These are phyloP conservation scores for Cercophora sp. DNA, from an alignment of 495 filamentous ascomycete species.

Conservation along the genomic window DNA sequence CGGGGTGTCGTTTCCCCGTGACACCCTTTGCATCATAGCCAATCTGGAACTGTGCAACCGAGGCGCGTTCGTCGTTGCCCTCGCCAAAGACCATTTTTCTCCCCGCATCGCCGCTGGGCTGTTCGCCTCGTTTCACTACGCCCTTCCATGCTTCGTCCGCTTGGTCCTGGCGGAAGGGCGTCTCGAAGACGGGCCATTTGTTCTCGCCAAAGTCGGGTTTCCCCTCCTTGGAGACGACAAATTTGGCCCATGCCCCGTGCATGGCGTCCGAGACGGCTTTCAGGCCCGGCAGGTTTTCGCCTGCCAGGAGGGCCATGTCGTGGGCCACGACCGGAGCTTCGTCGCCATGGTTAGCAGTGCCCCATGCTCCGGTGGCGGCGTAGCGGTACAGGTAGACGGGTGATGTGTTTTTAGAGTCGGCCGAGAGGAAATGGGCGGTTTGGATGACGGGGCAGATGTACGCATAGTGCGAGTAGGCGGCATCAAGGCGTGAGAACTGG, in stretches of 20 bases:
- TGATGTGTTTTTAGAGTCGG: constrained; percentile 8
- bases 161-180: constrained; percentile 16
- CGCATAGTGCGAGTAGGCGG: constrained; percentile 62
- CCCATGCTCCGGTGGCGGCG: constrained; percentile 46
- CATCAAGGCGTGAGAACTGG: constrained; percentile 58
- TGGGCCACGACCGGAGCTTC: constrained; percentile 55
- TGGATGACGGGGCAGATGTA: constrained; percentile 64
- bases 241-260: constrained; percentile 54
- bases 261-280: constrained; percentile 48
- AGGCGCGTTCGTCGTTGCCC: constrained; percentile 54
- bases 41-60: background rate
- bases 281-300: constrained; percentile 37
- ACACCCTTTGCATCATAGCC: constrained; percentile 8
- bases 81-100: constrained; percentile 54
- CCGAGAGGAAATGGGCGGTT: constrained; percentile 50
- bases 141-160: constrained; percentile 24
- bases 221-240: constrained; percentile 42
- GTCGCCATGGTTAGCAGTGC: constrained; percentile 57
- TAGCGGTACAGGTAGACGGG: constrained; percentile 57
- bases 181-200: constrained; percentile 29
- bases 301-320: constrained; percentile 37
- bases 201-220: constrained; percentile 41
- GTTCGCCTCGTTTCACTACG: background rate
- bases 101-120: constrained; percentile 26
- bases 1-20: constrained; percentile 36